A percentile compares a stretch with the other conserved stretches of the same genome.
Evolutionary conservation across 2,329 filamentous ascomycete genomes (phyloP).

Genomic region (Alternaria solani): DNA sequence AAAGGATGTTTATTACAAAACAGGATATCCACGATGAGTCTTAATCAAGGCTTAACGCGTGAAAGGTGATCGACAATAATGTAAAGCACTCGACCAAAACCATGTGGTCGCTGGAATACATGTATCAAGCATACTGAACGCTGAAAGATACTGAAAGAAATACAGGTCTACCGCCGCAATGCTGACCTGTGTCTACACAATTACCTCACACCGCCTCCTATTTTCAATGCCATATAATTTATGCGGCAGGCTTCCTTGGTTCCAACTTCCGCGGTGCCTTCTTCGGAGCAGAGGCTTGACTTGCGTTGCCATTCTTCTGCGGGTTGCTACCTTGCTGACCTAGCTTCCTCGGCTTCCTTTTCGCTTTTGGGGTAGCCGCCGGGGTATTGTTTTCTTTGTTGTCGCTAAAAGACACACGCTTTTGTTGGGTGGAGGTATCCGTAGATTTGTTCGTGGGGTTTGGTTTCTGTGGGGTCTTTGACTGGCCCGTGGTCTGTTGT

Average conservation of each 20-base stretch:
- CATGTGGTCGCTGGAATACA: background rate
- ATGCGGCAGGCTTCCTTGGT: slow-evolving; percentile 27
- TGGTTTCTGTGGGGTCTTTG: slow-evolving; percentile 13
- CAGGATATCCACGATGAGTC: too few relatives aligned
- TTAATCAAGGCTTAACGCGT: too few relatives aligned
- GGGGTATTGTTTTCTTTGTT: slow-evolving; percentile 30
- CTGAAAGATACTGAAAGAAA: background rate
- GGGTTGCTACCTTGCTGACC: slow-evolving; percentile 20
- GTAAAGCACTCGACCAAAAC: background rate
- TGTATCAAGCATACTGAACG: background rate
- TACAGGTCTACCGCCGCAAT: background rate
- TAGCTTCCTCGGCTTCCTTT: slow-evolving; percentile 40
- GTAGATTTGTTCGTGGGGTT: slow-evolving; percentile 18
- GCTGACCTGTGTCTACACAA: background rate
- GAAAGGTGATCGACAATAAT: background rate
- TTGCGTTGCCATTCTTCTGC: background rate
- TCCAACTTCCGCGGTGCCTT: slow-evolving; percentile 39
- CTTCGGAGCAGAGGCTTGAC: slow-evolving; percentile 13
- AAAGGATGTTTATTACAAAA: too few relatives aligned
- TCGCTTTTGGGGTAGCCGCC: slow-evolving; percentile 15
- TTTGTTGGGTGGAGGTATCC: slow-evolving; percentile 9
- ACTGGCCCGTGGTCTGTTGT: background rate
- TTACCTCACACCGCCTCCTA: background rate
- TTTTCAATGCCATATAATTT: background rate
- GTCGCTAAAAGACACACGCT: slow-evolving; percentile 11